A percentile compares a stretch with the other conserved stretches of the same genome.
These are phyloP conservation scores for Candida manassasensis DNA, from an alignment of 805 yeast species.

Conservation along the genomic window DNA sequence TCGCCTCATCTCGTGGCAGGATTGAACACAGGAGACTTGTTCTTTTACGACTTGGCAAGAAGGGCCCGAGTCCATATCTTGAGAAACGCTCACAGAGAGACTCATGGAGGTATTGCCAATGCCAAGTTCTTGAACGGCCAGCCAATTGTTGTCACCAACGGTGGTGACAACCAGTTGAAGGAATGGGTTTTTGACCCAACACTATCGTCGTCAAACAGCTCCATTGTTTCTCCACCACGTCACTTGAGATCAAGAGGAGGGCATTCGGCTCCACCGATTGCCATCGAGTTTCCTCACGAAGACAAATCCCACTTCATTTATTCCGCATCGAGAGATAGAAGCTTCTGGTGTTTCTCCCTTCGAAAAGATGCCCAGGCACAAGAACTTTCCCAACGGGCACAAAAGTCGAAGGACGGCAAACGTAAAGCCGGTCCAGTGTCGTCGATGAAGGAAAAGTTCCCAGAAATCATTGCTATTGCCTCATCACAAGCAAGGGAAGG, in stretches of 20 bases:
- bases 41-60: conserved; percentile 76
- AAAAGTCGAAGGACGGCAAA: conserved; percentile 26
- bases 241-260: conserved; percentile 93
- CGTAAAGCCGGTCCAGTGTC: conserved; percentile 53
- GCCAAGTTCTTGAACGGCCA: conserved; percentile 83
- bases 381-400: conserved; percentile 76
- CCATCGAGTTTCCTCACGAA: conserved; percentile 70
- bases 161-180: conserved; percentile 84
- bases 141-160: conserved; percentile 82
- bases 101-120: conserved; percentile 71
- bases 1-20: conserved; percentile 79
- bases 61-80: conserved; percentile 72
- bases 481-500: conserved; percentile 72
- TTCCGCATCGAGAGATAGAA: conserved; percentile 80
- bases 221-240: conserved; percentile 84
- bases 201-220: conserved; percentile 55
- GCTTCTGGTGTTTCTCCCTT: conserved; percentile 88
- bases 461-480: conserved; percentile 69
- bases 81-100: conserved; percentile 66
- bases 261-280: conserved; percentile 86
- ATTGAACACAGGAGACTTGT: conserved; percentile 72
- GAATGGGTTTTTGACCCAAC: conserved; percentile 95
- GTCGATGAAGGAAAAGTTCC: conserved; percentile 62
- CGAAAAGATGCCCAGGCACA: conserved; percentile 96
- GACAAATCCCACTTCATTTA: conserved; percentile 74